Base-by-base conservation (phyloP, 2,329 filamentous ascomycete genomes). In the Talaromyces marneffei region DNA sequence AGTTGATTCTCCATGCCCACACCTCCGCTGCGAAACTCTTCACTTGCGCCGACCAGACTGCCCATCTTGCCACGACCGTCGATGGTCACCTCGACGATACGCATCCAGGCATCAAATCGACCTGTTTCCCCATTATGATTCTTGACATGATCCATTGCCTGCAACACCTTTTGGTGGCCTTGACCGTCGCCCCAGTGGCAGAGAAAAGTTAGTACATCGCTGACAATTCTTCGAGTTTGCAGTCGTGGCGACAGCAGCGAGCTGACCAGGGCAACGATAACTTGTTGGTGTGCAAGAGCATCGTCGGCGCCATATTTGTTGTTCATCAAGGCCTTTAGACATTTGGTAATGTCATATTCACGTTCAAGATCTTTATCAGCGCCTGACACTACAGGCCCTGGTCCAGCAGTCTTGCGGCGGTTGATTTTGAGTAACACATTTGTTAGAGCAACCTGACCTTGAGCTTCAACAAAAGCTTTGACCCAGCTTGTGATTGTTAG, bases 291-390 rank as follows among this genome's bases (percentile, higher is more conserved):
- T 63, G 86, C 82, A 61, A 99, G 81, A 18, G 94, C 94, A 82
- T 99, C 92, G 73, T 99, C 94, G 64, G 94, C 94, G 64, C 94
- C 94, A 74, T 96, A 97, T 74, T 96, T 97, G 84, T 97, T 99
- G 85, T 99, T 99, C 89, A 97, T 96, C 62, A 97, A 78, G 33
- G 92, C 92, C 80, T 97, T 97, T 62, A 99, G 78, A 78, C 94
- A 97, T 78, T 99, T 99, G 72, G 96, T 86, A 65, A 99, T 96
- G 72, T 97, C 94, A 73, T 97, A 97, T 77, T 96, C 92, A 67
- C 89, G 86, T 71, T 97, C 92, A 55, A 94, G 81, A 71, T 93
- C 90, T 74, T 89, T 91, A 68, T 96, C 91, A 62, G 79, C 84
- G 73, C 79, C 71, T 75, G 78, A 76, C 29, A 80, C 85, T 8